Evolutionary conservation across 2,329 filamentous ascomycete species (phyloP).

Genomic region (Neonectria punicea): DNA sequence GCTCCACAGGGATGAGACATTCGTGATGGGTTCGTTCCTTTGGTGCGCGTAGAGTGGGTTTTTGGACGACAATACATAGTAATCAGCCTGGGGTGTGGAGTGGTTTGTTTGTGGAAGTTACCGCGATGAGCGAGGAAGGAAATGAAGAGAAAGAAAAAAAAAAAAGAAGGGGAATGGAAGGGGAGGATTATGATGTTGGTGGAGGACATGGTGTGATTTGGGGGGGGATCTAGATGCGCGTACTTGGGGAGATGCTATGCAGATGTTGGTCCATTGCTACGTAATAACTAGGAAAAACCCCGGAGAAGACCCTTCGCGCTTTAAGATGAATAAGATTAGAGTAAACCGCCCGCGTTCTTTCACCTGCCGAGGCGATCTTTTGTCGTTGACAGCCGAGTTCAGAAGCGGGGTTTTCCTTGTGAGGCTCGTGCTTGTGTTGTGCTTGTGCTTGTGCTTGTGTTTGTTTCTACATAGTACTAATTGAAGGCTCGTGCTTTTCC

Average conservation of each 20-base stretch:
- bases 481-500: too few species aligned
- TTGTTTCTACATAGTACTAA: too few species aligned
- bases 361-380: neutral
- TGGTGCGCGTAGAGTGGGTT: neutral
- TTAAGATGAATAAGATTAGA: neutral
- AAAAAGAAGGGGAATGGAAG: neutral
- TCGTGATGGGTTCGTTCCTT: neutral
- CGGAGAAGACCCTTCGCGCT: neutral
- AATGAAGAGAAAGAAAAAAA: neutral
- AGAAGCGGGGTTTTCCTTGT: conserved; percentile 2
- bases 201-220: neutral
- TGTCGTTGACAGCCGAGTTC: neutral
- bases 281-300: neutral
- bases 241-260: too few species aligned
- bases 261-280: too few species aligned
- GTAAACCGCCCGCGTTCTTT: neutral
- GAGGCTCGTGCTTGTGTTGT: conserved; percentile 5
- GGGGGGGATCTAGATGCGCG: neutral
- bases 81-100: neutral
- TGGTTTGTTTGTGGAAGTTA: neutral
- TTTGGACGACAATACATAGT: neutral
- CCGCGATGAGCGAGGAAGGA: neutral
- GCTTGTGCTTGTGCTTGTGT: neutral
- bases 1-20: conserved; percentile 1
- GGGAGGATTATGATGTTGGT: neutral